Conservation (phyloP, 352 stramenopile species). For the Pythium utonaiense region DNA sequence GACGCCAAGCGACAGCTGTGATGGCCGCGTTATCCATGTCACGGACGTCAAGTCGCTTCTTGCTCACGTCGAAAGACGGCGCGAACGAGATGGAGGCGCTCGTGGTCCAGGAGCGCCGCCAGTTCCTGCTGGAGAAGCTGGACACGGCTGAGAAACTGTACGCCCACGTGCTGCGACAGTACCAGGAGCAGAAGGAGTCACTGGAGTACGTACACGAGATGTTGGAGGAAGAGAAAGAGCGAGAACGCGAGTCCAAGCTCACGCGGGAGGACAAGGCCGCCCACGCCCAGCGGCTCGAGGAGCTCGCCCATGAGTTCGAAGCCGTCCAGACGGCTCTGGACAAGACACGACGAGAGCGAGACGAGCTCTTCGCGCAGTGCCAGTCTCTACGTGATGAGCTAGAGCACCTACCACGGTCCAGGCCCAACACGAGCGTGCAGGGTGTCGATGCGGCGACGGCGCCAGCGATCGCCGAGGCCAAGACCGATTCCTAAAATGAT, state of each 20-base stretch:
- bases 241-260: conserved; percentile 19
- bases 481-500: conserved; percentile 1
- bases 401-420: conserved; percentile 18
- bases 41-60: conserved; percentile 22
- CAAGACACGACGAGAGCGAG: conserved; percentile 42
- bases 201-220: conserved; percentile 61
- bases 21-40: not conserved
- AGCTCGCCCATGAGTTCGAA: conserved; percentile 30
- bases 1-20: not conserved
- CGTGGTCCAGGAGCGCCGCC: conserved; percentile 34
- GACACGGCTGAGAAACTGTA: conserved; percentile 73
- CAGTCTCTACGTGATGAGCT: conserved; percentile 53
- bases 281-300: conserved; percentile 14
- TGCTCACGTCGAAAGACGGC: conserved; percentile 21
- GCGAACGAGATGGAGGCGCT: conserved; percentile 26
- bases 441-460: not conserved
- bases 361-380: conserved; percentile 62
- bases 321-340: conserved; percentile 28
- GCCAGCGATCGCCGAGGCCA: conserved; percentile 6
- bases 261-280: conserved; percentile 9
- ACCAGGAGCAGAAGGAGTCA: conserved; percentile 58
- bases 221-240: conserved; percentile 46
- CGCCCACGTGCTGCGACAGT: conserved; percentile 60
- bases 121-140: conserved; percentile 56
- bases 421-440: conserved; percentile 1